Conservation (phyloP, 2,329 filamentous ascomycete species). For the Hortaea sp. region DNA sequence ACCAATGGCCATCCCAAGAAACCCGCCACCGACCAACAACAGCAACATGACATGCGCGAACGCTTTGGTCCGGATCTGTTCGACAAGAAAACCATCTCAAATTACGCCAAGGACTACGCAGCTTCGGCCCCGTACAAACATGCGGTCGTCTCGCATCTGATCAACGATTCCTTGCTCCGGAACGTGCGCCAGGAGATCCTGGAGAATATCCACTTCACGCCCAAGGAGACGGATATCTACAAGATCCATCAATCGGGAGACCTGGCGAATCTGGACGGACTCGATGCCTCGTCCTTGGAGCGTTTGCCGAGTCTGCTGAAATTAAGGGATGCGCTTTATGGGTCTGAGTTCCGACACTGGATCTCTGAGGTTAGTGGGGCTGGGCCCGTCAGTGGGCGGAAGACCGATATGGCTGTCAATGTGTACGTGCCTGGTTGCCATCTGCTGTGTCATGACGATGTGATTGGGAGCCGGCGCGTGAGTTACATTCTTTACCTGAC, state of each 20-base stretch:
- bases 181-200: slow-evolving; percentile 81
- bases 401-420: slow-evolving; percentile 99
- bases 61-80: slow-evolving; percentile 60
- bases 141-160: slow-evolving; percentile 72
- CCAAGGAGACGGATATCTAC: slow-evolving; percentile 99
- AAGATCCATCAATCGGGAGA: slow-evolving; percentile 99
- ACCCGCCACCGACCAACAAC: slow-evolving; percentile 20
- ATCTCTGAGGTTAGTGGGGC: slow-evolving; percentile 77
- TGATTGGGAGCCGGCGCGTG: slow-evolving; percentile 90
- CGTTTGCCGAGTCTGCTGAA: slow-evolving; percentile 82
- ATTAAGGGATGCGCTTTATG: slow-evolving; percentile 92
- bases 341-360: slow-evolving; percentile 77
- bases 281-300: slow-evolving; percentile 74
- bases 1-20: slow-evolving; percentile 24
- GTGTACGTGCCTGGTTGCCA: slow-evolving; percentile 95
- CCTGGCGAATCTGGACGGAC: slow-evolving; percentile 87
- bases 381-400: slow-evolving; percentile 77
- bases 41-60: slow-evolving; percentile 32
- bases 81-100: slow-evolving; percentile 45
- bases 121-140: slow-evolving; percentile 73
- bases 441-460: slow-evolving; percentile 93
- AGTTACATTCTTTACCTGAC: slow-evolving; percentile 97
- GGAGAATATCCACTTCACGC: slow-evolving; percentile 86
- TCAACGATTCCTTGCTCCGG: slow-evolving; percentile 73
- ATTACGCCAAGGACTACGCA: slow-evolving; percentile 54